phyloP scores from a whole-genome alignment of 371 early-diverging fungal genomes.

The Blastocladiella emersonii region DNA sequence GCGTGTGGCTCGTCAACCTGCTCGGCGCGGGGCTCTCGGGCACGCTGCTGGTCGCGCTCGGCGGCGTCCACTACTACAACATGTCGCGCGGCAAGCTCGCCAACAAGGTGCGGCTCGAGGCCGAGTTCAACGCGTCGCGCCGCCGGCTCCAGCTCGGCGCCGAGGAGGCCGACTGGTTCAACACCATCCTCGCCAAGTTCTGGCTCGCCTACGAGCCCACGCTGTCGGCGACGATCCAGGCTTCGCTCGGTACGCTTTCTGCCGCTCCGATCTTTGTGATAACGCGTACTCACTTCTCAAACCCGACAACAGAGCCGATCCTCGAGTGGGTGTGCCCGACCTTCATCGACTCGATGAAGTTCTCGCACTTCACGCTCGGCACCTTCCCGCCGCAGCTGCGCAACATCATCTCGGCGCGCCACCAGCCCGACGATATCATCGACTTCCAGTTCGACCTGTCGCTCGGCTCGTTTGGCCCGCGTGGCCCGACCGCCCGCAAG shows the following conservation, averaged over 20 bases:
- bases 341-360: not conserved
- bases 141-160: not conserved
- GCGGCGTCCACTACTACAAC: not conserved
- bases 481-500: not conserved
- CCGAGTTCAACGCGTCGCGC: not conserved
- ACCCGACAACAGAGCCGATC: not conserved
- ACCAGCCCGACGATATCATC: not conserved
- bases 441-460: not conserved
- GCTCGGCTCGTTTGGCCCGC: not conserved
- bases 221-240: slow-evolving; percentile 12
- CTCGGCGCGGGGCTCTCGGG: not conserved
- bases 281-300: not conserved
- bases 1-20: not conserved
- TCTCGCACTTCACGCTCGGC: slow-evolving; percentile 1
- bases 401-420: not conserved
- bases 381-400: slow-evolving; percentile 1
- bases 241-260: not conserved
- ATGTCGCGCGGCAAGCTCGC: not conserved
- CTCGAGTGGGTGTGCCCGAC: not conserved
- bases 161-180: slow-evolving; percentile 31
- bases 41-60: not conserved
- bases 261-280: not conserved
- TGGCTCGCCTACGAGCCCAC: slow-evolving; percentile 28
- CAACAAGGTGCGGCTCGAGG: not conserved
- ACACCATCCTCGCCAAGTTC: slow-evolving; percentile 21